Evolutionary conservation across 768 basidiomycete species (phyloP), one percentile per base, ranked within the genome.

Genomic region (Hygrocybe coccinea): DNA sequence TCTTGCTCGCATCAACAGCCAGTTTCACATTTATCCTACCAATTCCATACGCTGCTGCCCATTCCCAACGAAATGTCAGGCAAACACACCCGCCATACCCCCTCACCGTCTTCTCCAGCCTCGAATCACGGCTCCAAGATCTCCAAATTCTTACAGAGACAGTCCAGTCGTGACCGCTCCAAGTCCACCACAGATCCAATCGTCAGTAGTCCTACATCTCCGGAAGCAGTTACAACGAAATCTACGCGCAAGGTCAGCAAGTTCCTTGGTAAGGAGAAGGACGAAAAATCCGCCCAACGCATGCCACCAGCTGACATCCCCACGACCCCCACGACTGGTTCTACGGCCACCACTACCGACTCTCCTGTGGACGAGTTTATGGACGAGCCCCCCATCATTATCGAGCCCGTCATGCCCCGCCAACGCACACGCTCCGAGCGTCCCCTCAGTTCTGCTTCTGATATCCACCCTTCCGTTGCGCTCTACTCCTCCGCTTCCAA

Each of bases 111-210:
- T 43, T 74, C 79, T 24, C 64, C 70, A 37, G 66, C 71, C 41
- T 64, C 71, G 24, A 64, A 63, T 41, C 75, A 74, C 63, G 59
- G 69, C 52, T 80, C 82, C 35, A 87, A 85, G 67, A 71, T 88
- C 4, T 76, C 84, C 64, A 86, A 79, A 65, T 86, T 88, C 62
- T 74, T 88, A 8, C 83, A 86, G 64, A 87, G 85, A 58, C 77
- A 80, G 63, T 65, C 69, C 33, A 67, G 62, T 48, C 77, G 85
- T 44, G 85, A 86, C 71, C 74, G 85, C 58, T 79, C 81, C 19
- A 82, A 76, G 70, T 82, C 84, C 21, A 68, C 77, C 21, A 71
- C 66, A n/a, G 70, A 72, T 47, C 56, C 64, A 36, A 44, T 66
- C 64, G 69, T 55, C 55, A 62, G 72, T 60, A 29, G 64, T 50